Evolutionary conservation across 441 rosid genomes (phyloP).

Genomic region (Pelargonium exstipulatum): DNA sequence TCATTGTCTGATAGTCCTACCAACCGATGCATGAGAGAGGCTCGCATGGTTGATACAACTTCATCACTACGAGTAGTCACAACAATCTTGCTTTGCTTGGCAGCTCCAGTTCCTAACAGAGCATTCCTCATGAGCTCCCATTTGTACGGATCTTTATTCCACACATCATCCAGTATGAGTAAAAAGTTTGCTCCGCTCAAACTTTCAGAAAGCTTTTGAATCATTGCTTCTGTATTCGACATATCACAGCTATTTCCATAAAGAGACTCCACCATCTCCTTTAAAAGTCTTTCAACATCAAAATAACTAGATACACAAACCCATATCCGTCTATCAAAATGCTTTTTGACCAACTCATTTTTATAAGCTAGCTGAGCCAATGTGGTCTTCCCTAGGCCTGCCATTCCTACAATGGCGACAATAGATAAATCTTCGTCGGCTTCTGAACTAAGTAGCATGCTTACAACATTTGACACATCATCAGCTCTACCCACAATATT

Average conservation of each 20-base stretch:
- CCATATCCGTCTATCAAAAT: conserved; percentile 11
- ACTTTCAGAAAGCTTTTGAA: not conserved
- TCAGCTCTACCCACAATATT: conserved; percentile 1
- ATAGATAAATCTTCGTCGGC: conserved; percentile 4
- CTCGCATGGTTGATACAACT: conserved; percentile 12
- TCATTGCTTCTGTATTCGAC: not conserved
- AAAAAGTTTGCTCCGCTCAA: not conserved
- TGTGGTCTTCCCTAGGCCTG: conserved; percentile 21
- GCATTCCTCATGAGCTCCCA: conserved; percentile 11
- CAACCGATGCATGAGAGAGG: conserved; percentile 2
- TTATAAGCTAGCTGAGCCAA: conserved; percentile 9
- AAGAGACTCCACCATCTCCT: conserved; percentile 1
- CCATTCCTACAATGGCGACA: conserved; percentile 19
- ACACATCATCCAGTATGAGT: conserved; percentile 18
- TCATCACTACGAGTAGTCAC: conserved; percentile 16
- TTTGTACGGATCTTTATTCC: conserved; percentile 14
- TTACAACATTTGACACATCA: not conserved
- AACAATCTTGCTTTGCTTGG: not conserved
- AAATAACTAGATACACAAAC: conserved; percentile 12
- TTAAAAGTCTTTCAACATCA: conserved; percentile 1
- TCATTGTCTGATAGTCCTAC: conserved; percentile 6
- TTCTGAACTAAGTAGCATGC: not conserved
- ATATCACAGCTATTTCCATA: not conserved
- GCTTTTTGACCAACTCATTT: not conserved
- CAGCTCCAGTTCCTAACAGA: not conserved